Evolutionary conservation across 1,284 basidiomycete genomes (phyloP).

Genomic region (Hypsizygus ulmarius): DNA sequence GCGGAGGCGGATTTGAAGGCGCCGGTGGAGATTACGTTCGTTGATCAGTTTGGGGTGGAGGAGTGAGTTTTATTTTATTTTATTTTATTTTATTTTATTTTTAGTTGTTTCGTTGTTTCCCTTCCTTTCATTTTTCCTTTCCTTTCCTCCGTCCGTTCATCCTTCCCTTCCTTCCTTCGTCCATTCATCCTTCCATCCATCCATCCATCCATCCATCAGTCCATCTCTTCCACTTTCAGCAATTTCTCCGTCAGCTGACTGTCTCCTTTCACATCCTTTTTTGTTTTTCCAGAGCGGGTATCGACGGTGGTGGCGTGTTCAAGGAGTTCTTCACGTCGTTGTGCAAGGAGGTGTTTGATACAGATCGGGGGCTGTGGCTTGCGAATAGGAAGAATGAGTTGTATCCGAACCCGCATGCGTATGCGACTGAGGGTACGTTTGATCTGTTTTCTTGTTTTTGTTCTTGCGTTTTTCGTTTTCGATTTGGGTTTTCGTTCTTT

Average conservation of each 20-base stretch:
- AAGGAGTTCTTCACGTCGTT: slow-evolving; percentile 96
- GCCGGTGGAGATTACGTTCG: slow-evolving; percentile 83
- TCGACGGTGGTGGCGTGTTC: slow-evolving; percentile 96
- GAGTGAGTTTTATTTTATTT: slow-evolving; percentile 53
- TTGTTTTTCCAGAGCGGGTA: slow-evolving; percentile 62
- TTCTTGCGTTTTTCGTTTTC: too few relatives aligned
- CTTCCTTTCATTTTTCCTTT: too few relatives aligned
- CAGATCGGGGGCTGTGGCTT: slow-evolving; percentile 91
- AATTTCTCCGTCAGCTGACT: too few relatives aligned
- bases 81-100: slow-evolving; percentile 3
- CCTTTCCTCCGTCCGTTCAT: too few relatives aligned
- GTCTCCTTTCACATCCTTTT: not conserved
- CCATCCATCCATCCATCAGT: too few relatives aligned
- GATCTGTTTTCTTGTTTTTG: slow-evolving; percentile 1
- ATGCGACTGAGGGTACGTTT: slow-evolving; percentile 77
- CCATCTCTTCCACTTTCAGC: too few relatives aligned
- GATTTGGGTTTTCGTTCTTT: too few relatives aligned
- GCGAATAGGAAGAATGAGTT: slow-evolving; percentile 88
- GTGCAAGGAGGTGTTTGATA: slow-evolving; percentile 93
- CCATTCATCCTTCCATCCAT: too few relatives aligned
- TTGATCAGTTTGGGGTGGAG: slow-evolving; percentile 84
- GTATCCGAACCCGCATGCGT: slow-evolving; percentile 91
- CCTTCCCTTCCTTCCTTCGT: too few relatives aligned
- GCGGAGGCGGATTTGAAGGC: slow-evolving; percentile 77
- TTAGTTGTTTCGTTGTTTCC: not conserved